phyloP scores from a whole-genome alignment of 768 basidiomycete species.

The Podaxis sp. region DNA sequence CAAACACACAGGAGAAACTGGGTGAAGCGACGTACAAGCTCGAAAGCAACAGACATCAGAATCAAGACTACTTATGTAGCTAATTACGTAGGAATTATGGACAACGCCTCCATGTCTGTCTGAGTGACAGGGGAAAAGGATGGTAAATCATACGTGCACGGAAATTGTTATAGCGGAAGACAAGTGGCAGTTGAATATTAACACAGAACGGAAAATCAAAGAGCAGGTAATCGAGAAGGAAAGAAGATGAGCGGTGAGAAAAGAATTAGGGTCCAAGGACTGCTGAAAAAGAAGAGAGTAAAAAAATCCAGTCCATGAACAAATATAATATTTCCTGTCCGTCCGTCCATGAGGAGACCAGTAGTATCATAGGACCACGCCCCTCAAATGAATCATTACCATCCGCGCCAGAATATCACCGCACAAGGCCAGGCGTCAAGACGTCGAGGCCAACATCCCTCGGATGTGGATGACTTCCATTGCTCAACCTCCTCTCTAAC shows the following conservation, averaged over 20 bases:
- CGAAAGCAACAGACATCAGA: background rate
- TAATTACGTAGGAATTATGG: background rate
- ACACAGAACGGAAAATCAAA: background rate
- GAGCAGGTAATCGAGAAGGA: background rate
- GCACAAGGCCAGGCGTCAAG: constrained; percentile 7
- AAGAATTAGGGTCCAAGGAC: constrained; percentile 6
- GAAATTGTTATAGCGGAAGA: background rate
- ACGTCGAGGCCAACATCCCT: constrained; percentile 6
- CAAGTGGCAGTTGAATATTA: background rate
- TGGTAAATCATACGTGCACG: background rate
- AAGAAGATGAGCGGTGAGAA: background rate
- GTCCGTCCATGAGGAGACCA: constrained; percentile 8
- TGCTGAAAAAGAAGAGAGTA: background rate
- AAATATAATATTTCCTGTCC: constrained; percentile 8
- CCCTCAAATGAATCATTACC: background rate
- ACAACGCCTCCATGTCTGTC: background rate
- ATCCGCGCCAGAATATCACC: background rate
- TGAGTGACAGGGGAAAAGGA: background rate
- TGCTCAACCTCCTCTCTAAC: constrained; percentile 8
- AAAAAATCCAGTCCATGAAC: constrained; percentile 8
- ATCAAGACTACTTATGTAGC: constrained; percentile 6
- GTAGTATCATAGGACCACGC: background rate
- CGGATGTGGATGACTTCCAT: background rate
- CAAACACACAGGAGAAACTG: background rate
- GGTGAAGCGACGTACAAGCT: background rate